These are phyloP conservation scores for Xylaria sp. DNA, from an alignment of 2,329 filamentous ascomycete genomes.

Conservation along the genomic window DNA sequence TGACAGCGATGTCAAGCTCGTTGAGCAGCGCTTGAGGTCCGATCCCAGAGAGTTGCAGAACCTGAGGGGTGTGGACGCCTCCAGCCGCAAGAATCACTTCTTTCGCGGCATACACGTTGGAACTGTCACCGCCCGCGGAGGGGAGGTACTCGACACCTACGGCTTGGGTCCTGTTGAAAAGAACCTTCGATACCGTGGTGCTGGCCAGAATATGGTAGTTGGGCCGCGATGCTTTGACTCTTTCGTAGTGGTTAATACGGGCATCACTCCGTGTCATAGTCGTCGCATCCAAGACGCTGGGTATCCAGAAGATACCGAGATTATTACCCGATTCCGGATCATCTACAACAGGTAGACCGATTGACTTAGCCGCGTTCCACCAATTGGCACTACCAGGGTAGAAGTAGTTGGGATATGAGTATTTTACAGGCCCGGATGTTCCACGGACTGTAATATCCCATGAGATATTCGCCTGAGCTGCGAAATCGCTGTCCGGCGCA, in stretches of 20 bases:
- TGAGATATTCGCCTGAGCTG: constrained; percentile 46
- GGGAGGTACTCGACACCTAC: constrained; percentile 67
- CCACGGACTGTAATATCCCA: constrained; percentile 48
- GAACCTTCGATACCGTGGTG: constrained; percentile 64
- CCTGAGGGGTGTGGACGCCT: constrained; percentile 55
- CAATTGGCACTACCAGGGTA: constrained; percentile 48
- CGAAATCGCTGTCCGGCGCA: constrained; percentile 41
- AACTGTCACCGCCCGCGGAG: constrained; percentile 43
- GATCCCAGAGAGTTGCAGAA: constrained; percentile 63
- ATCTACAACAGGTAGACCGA: constrained; percentile 41
- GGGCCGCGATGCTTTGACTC: constrained; percentile 55
- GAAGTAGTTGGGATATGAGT: constrained; percentile 50
- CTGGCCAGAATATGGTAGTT: constrained; percentile 71
- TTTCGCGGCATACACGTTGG: constrained; percentile 59
- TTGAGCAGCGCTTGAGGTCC: constrained; percentile 54
- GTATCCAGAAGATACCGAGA: constrained; percentile 48
- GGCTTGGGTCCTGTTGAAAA: constrained; percentile 66
- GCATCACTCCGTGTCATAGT: constrained; percentile 49
- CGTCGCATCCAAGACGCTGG: constrained; percentile 47
- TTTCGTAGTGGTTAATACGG: constrained; percentile 46
- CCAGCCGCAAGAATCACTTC: constrained; percentile 59
- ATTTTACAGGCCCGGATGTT: constrained; percentile 46
- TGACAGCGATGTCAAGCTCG: constrained; percentile 52
- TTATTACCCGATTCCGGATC: constrained; percentile 44
- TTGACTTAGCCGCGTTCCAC: constrained; percentile 46